Conservation (phyloP, 352 stramenopile genomes). For the Phytophthora sp. region DNA sequence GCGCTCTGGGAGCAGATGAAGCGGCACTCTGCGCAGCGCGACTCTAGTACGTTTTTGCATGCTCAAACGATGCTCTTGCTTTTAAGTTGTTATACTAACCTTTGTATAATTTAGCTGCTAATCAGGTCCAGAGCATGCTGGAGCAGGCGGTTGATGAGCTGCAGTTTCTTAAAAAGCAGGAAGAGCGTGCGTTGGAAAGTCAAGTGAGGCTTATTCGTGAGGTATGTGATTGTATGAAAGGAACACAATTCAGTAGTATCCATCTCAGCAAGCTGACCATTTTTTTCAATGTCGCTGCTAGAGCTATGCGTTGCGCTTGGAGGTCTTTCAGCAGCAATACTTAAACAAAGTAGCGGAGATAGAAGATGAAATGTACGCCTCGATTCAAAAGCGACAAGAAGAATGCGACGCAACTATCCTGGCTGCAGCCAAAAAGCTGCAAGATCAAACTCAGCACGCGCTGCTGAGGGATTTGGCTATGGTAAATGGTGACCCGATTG, state of each 20-base stretch:
- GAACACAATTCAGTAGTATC: too few relatives aligned
- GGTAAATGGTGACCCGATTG: neutral
- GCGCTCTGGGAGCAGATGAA: constrained; percentile 56
- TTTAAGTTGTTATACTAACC: too few relatives aligned
- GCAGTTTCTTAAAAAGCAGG: constrained; percentile 54
- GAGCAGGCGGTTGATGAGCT: constrained; percentile 66
- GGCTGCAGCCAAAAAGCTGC: constrained; percentile 48
- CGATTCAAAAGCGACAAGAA: constrained; percentile 53
- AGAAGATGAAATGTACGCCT: constrained; percentile 47
- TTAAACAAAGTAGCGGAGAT: constrained; percentile 61
- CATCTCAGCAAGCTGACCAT: too few relatives aligned
- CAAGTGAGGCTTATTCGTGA: constrained; percentile 56
- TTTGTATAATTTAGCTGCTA: constrained; percentile 38
- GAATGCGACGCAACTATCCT: constrained; percentile 46
- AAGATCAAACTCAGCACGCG: constrained; percentile 47
- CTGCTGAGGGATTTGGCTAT: constrained; percentile 29
- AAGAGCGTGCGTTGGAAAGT: constrained; percentile 52
- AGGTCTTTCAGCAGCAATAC: constrained; percentile 73
- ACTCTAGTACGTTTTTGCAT: constrained; percentile 54
- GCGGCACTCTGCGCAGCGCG: constrained; percentile 43
- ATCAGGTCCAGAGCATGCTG: constrained; percentile 51
- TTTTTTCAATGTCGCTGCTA: constrained; percentile 8
- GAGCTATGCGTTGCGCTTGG: constrained; percentile 59
- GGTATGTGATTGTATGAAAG: too few relatives aligned
- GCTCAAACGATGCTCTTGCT: too few relatives aligned